A percentile compares a stretch with the other conserved stretches of the same genome.
These are phyloP conservation scores for Penicillium sclerotiorum DNA, from an alignment of 2,329 filamentous ascomycete genomes.

Conservation along the genomic window DNA sequence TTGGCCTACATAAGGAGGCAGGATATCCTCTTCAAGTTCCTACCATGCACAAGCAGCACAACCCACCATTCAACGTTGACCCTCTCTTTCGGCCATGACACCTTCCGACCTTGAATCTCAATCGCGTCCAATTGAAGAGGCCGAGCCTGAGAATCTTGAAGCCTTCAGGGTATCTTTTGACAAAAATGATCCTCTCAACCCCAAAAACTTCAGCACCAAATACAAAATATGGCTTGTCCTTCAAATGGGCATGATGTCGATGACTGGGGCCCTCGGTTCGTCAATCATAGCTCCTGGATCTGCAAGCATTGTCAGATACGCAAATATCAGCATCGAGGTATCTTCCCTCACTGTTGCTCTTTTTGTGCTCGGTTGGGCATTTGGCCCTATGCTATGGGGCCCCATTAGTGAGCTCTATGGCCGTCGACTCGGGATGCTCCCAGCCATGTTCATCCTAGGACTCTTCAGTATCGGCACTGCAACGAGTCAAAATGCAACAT, in stretches of 20 bases:
- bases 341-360: conserved; percentile 19
- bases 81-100: background rate
- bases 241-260: conserved; percentile 53
- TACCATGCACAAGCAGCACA: too few relatives aligned
- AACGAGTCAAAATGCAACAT: conserved; percentile 38
- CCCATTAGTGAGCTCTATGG: conserved; percentile 51
- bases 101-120: background rate
- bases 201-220: conserved; percentile 48
- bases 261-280: conserved; percentile 54
- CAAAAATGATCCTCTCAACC: conserved; percentile 37
- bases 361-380: conserved; percentile 8
- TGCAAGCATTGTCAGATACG: conserved; percentile 44
- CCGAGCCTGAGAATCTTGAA: background rate
- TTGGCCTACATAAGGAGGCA: background rate
- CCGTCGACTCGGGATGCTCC: conserved; percentile 49
- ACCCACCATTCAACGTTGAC: background rate
- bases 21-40: background rate
- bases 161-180: conserved; percentile 19
- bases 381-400: conserved; percentile 45
- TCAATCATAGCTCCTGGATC: conserved; percentile 56
- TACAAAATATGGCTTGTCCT: conserved; percentile 55
- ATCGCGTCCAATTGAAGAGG: background rate
- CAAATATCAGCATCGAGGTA: conserved; percentile 47
- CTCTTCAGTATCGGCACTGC: conserved; percentile 46
- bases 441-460: conserved; percentile 26